Conservation (phyloP, 352 stramenopile genomes). For the Pythium monospermum region DNA sequence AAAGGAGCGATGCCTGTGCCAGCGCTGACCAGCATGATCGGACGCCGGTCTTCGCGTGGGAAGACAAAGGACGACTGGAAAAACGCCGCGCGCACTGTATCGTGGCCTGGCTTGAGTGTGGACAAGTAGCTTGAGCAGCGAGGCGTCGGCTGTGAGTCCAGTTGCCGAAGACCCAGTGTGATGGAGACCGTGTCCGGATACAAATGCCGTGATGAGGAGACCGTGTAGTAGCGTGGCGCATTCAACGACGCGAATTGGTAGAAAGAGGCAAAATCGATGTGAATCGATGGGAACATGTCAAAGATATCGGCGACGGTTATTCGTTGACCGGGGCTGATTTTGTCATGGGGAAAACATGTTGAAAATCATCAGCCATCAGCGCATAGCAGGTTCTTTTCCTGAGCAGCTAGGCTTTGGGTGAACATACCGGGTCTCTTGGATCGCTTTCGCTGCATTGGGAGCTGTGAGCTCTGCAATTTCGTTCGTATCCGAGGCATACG, state of each 20-base stretch:
- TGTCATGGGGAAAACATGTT: not conserved
- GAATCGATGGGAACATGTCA: constrained; percentile 59
- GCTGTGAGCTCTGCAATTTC: constrained; percentile 42
- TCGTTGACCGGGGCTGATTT: constrained; percentile 19
- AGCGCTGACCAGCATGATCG: constrained; percentile 72
- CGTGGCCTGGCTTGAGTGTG: constrained; percentile 30
- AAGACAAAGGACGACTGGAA: constrained; percentile 77
- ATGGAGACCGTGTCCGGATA: constrained; percentile 56
- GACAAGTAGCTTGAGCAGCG: constrained; percentile 75
- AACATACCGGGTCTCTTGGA: constrained; percentile 38
- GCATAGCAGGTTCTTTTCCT: not conserved
- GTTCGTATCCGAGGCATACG: constrained; percentile 50
- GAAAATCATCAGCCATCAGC: not conserved
- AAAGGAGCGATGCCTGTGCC: constrained; percentile 83
- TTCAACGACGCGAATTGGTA: constrained; percentile 65
- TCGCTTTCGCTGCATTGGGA: constrained; percentile 37
- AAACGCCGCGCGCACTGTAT: constrained; percentile 56
- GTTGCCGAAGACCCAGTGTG: constrained; percentile 61
- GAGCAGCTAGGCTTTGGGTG: not conserved
- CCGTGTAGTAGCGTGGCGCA: constrained; percentile 72
- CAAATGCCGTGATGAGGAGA: constrained; percentile 71
- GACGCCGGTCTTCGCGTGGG: constrained; percentile 45
- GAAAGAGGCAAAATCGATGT: constrained; percentile 56
- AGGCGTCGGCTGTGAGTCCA: constrained; percentile 43
- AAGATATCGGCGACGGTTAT: constrained; percentile 62